Base-by-base conservation (phyloP, 257 asterid species). In the Datura wrightii region DNA sequence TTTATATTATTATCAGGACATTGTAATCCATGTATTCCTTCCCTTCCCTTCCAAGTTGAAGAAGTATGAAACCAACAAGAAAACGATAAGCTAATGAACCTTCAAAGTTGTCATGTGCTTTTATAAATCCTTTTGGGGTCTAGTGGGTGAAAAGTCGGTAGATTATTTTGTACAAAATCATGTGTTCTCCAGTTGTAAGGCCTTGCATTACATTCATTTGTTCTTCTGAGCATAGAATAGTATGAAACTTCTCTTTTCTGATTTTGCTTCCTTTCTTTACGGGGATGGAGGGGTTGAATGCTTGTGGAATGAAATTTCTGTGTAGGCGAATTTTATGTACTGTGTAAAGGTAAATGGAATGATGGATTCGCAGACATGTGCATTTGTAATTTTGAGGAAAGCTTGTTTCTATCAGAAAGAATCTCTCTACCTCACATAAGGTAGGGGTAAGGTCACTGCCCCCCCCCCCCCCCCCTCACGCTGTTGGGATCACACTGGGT, bases 181-280 rank as follows among this genome's bases (percentile, higher is more conserved):
- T 52, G 62, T 34, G 8, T 3, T 48, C 31, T 76, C 82, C 82
- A 31, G 62, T 63, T 76, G 46, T 44, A 50, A 52, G 60, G 24
- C 46, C 31, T 31, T 48, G 58, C 63, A 76, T 52, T 76, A 76
- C 82, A 76, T 76, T 76, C 31, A 50, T 76, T 13, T 14, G 58
- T 50, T 52, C 60, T 24, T 69, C 34, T 76, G 63, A 76, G 52
- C 82, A 76, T 50, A 13, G 63, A 50, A 76, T 14, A 50, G 46
- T 31, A 52, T 76, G 42, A 24, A 50, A 76, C 44, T 31, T 76
- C 8, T 24, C 81, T 48, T 50, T 13, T 74, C 6, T 8, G 5
- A 13, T 76, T 31, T 24, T 74, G 44, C 59, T 19, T 24, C 46
- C 24, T 24, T 6, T 67, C 19, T 41, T 39, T 67, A 14, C 50